Evolutionary conservation across 2,329 filamentous ascomycete species (phyloP).

Genomic region (Colletotrichum neosansevieriae): DNA sequence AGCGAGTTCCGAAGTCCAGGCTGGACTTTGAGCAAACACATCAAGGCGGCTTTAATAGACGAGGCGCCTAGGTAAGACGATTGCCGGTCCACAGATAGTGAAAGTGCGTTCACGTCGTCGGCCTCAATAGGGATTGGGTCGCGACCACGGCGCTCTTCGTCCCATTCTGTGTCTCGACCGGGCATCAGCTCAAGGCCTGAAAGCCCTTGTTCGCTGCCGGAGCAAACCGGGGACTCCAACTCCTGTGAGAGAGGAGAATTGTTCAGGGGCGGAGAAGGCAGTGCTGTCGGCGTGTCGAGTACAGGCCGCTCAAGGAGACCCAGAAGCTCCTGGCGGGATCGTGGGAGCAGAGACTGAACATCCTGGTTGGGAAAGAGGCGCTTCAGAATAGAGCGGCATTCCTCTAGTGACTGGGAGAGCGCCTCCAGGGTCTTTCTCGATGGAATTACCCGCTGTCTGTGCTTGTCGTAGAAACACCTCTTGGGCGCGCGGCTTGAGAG

Average conservation of each 20-base stretch:
- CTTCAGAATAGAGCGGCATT: conserved; percentile 72
- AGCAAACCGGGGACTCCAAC: conserved; percentile 62
- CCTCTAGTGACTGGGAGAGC: conserved; percentile 73
- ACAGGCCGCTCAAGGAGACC: conserved; percentile 64
- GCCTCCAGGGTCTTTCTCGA: conserved; percentile 80
- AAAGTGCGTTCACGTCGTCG: conserved; percentile 70
- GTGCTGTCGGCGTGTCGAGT: conserved; percentile 53
- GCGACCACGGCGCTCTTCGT: conserved; percentile 69
- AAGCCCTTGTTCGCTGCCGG: conserved; percentile 61
- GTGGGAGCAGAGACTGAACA: conserved; percentile 61
- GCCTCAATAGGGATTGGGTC: conserved; percentile 73
- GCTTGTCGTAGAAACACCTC: conserved; percentile 84
- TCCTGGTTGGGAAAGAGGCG: conserved; percentile 71
- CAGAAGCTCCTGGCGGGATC: conserved; percentile 71
- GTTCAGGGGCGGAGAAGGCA: conserved; percentile 67
- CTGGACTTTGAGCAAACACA: conserved; percentile 74
- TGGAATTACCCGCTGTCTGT: conserved; percentile 80
- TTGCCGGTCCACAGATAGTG: conserved; percentile 69
- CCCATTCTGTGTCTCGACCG: conserved; percentile 72
- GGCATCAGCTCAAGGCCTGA: conserved; percentile 77
- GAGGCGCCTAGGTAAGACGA: conserved; percentile 78
- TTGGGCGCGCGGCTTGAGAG: conserved; percentile 85
- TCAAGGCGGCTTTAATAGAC: conserved; percentile 79
- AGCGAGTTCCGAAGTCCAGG: conserved; percentile 60
- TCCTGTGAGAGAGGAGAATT: conserved; percentile 62